A percentile compares a stretch with the other conserved stretches of the same genome.
phyloP scores from a whole-genome alignment of 495 filamentous ascomycete species.

The Wilcoxina mikolae region DNA sequence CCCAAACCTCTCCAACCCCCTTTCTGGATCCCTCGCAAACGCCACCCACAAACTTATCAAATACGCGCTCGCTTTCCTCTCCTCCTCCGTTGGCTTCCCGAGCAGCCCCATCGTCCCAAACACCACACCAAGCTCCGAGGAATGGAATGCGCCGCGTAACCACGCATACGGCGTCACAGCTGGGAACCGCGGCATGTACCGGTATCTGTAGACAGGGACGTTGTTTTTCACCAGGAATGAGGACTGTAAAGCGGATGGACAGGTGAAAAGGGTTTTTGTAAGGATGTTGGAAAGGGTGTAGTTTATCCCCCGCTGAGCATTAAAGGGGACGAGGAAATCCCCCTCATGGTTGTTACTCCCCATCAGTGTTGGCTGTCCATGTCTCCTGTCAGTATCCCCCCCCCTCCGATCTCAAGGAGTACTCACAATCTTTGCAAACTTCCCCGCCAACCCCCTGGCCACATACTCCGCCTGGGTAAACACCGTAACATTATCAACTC shows the following conservation, averaged over 20 bases:
- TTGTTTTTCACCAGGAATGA: background rate
- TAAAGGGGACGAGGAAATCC: background rate
- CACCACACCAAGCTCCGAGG: background rate
- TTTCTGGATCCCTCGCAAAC: constrained; percentile 6
- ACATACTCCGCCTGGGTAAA: background rate
- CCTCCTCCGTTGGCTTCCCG: background rate
- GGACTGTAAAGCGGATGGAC: background rate
- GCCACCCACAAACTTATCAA: constrained; percentile 3
- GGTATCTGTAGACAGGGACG: constrained; percentile 5
- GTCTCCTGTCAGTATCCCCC: background rate
- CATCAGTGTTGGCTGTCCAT: constrained; percentile 1
- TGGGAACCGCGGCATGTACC: constrained; percentile 3
- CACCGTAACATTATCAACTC: background rate
- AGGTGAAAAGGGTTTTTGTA: background rate
- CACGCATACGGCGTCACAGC: background rate
- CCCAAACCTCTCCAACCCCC: constrained; percentile 1
- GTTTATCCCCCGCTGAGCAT: background rate
- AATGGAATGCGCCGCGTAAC: constrained; percentile 2
- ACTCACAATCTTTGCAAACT: constrained; percentile 9
- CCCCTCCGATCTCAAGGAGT: background rate
- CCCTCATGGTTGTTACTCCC: constrained; percentile 2
- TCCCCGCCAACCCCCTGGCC: background rate
- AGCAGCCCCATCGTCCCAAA: constrained; percentile 1
- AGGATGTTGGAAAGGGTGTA: background rate
- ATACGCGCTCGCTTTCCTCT: background rate